Evolutionary conservation across 352 stramenopile species (phyloP), one percentile per base, ranked within the genome.

Genomic region (Globisporangium yorkense): DNA sequence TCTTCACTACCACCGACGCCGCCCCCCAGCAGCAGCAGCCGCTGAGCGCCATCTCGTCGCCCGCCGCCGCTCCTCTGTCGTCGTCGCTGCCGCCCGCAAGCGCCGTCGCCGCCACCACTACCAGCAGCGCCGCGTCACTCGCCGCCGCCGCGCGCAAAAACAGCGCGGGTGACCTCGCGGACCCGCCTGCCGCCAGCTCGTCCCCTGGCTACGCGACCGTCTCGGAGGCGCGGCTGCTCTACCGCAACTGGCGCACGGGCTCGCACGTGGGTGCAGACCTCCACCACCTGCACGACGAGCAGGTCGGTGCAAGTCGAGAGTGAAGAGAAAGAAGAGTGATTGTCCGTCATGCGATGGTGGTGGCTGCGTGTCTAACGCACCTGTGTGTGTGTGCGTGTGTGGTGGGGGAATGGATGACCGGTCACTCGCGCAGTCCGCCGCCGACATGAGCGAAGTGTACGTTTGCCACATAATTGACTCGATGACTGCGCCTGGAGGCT

Each of bases 231-330:
- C 80, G 84, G 10, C 59, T 93, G 46, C 68, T 88, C 53, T 93
- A 93, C 51, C 77, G 84, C 52, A 73, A 91, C 72, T 91, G 84
- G 84, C 80, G 84, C 59, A 89, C 80, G 20, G 67, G 75, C 45
- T 77, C 79, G 31, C 70, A 80, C 61, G 60, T 77, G 5, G 74
- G 72, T 24, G 72, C 62, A 1, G 71, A 78, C 47, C 54, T 77
- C 24, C 21, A 51, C 53, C 41, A 58, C 39, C 20, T 16, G n/a
- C 51, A 57, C 37, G 52, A 51, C 27, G 29, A 27, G n/a, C 15
- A 44, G 24, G 10, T 54, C 35, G 51, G 15, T 33, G 1, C 33
- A 13, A 8, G 31, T 35, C 31, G 31, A 35, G 31, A 35, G 33
- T 15, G 33, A 39, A 12, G 8, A 9, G 12, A 12, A 35, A 9